Evolutionary conservation across 257 asterid genomes (phyloP), one percentile per base, ranked within the genome.

Genomic region (Solanum pennellii): DNA sequence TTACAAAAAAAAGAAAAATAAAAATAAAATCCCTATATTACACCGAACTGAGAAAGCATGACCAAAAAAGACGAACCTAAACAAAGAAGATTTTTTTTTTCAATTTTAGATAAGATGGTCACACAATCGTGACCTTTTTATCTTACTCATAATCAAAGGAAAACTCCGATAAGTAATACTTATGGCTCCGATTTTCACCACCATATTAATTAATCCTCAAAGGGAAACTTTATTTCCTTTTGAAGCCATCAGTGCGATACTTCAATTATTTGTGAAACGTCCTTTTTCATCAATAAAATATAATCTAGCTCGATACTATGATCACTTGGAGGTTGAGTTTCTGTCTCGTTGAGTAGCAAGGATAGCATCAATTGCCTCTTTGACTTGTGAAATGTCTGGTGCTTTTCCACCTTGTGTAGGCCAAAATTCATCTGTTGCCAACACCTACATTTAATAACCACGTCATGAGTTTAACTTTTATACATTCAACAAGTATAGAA

Each of bases 381-480:
- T 92, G 25, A 95, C 99, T 88, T 95, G 98, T 68, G 94, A 91
- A 62, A 96, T 94, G 21, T 96, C 98, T 0, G 97, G 97, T 13
- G 96, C 97, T 90, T 94, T 94, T 75, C 96, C 96, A 6, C 97
- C 97, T 87, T 94, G 98, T 72, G 95, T 94, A 5, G 99, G 99
- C 99, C 99, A 96, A 89, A 96, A 95, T 29, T 96, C 99, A 89
- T 96, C 98, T 0, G 97, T 92, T 33, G 98, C 99, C 93, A 96
- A 93, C 23, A 96, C 98, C 99, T 96, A 86, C 12, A 39, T 12
- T 3, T 7, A 35, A 29, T n/a, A 47, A 25, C 21, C 3, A 80
- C 16, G 15, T 1, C 33, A 31, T 0, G 66, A 69, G 7, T 23
- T 6, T 27, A 87, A 23, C n/a, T 71, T 49, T 2, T 45, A 7